These are phyloP conservation scores for Penicillium riverlandense DNA, from an alignment of 495 filamentous ascomycete genomes.

Conservation along the genomic window DNA sequence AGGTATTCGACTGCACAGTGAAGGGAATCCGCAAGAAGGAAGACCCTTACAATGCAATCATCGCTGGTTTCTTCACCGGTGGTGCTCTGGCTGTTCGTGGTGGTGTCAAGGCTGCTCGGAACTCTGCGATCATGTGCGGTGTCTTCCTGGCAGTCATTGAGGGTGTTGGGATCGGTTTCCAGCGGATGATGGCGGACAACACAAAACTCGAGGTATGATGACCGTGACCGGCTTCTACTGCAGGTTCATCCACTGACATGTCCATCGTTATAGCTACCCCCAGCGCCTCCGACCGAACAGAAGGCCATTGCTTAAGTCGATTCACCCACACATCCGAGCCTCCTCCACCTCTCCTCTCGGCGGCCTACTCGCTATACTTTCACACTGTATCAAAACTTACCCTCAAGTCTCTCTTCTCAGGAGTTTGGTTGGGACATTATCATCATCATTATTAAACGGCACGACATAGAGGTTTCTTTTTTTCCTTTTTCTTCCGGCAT, in stretches of 20 bases:
- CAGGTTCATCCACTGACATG: background rate
- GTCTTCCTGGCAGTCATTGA: conserved; percentile 93
- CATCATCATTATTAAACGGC: conserved; percentile 31
- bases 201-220: conserved; percentile 69
- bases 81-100: conserved; percentile 86
- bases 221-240: no score
- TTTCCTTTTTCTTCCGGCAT: conserved; percentile 19
- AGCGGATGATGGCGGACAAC: conserved; percentile 90
- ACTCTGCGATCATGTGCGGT: conserved; percentile 92
- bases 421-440: conserved; percentile 36
- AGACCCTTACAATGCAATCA: conserved; percentile 92
- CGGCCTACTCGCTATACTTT: conserved; percentile 8
- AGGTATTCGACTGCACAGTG: conserved; percentile 82
- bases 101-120: conserved; percentile 79
- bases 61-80: conserved; percentile 95
- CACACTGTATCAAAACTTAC: conserved; percentile 27
- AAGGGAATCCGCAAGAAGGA: conserved; percentile 95
- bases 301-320: conserved; percentile 36
- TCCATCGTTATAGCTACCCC: conserved; percentile 27
- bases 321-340: background rate
- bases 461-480: conserved; percentile 36
- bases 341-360: conserved; percentile 5
- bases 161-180: conserved; percentile 94
- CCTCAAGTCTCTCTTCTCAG: conserved; percentile 38
- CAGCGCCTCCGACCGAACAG: conserved; percentile 31